Base-by-base conservation (phyloP, 768 basidiomycete genomes). In the Dioszegia crocea region DNA sequence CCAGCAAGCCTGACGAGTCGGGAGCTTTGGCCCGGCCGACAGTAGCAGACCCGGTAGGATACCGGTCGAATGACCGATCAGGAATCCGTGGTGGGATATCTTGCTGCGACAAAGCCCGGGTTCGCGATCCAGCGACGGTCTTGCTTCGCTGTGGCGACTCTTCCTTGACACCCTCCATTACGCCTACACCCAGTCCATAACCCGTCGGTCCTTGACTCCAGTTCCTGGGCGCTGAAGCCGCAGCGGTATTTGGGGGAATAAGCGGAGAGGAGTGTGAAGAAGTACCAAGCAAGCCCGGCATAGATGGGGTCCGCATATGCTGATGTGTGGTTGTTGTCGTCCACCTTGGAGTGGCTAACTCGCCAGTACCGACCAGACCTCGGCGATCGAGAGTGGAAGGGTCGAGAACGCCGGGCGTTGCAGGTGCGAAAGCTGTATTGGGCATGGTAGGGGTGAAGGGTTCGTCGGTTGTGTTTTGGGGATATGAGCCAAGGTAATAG, bases 261-360 rank as follows among this genome's bases (percentile, higher is more conserved):
- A 47, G 40, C 1, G 41, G 2, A 57, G 47, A 77, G 47, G 82
- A n/a, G 40, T 36, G 81, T 38, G 17, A 38, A 27, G 79, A 75
- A 71, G 83, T 83, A 26, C 61, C 50, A 38, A 59, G 47, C 2
- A 19, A 3, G 26, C 45, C 47, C 4, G 71, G 71, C 64, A 73
- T 63, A 30, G 63, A 65, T 6, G 71, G 71, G n/a, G 71, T 69
- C 12, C 71, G 61, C 14, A 61, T 39, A 56, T 73, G 71, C 23
- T 48, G 59, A 26, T 61, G 56, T 4, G 29, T 60, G 83, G n/a
- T 60, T 10, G 66, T 56, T 12, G 62, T 56, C 19, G 66, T 83
- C 93, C 92, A 99, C 61, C 92, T 84, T 47, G 96, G 96, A n/a
- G 96, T 99, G 19, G 91, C 81, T 30, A 98, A 84, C 78, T 99